Percentiles rank a stretch among this genome's conserved stretches.
phyloP scores from a whole-genome alignment of 345 rosid species.

The Anacardium occidentale region DNA sequence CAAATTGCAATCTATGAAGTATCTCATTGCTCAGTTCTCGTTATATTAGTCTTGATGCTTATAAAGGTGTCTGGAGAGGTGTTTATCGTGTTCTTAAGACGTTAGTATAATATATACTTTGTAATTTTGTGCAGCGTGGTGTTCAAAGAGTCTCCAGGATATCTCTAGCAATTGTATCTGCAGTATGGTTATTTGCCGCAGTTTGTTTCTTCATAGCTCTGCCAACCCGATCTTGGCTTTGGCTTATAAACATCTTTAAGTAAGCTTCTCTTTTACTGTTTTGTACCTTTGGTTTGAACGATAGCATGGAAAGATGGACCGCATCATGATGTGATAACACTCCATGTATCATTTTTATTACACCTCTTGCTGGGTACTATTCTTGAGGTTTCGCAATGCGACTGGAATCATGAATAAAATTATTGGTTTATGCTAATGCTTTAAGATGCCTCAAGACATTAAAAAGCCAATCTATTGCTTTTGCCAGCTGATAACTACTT shows the following conservation, averaged over 20 bases:
- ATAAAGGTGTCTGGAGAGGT: background rate
- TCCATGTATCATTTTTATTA: too few relatives aligned
- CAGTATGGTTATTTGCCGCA: constrained; percentile 59
- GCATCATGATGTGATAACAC: too few relatives aligned
- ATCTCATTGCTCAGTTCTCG: constrained; percentile 3
- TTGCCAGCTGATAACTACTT: too few relatives aligned
- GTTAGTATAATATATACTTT: background rate
- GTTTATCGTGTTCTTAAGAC: background rate
- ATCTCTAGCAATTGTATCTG: constrained; percentile 49
- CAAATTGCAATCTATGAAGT: constrained; percentile 77
- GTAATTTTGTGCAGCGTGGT: constrained; percentile 58
- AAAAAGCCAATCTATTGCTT: background rate
- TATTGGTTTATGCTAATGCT: background rate
- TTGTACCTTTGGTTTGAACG: background rate
- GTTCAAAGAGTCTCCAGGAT: constrained; percentile 69
- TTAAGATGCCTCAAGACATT: background rate
- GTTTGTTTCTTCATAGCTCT: constrained; percentile 73
- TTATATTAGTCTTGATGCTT: background rate
- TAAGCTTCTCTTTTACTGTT: constrained; percentile 35
- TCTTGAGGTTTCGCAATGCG: background rate
- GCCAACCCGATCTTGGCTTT: constrained; percentile 74
- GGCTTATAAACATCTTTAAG: constrained; percentile 81
- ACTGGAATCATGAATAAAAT: background rate
- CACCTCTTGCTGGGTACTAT: background rate
- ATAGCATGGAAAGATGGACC: background rate